These are phyloP conservation scores for Phyllosticta citriasiana DNA, from an alignment of 2,329 filamentous ascomycete genomes.

Conservation along the genomic window DNA sequence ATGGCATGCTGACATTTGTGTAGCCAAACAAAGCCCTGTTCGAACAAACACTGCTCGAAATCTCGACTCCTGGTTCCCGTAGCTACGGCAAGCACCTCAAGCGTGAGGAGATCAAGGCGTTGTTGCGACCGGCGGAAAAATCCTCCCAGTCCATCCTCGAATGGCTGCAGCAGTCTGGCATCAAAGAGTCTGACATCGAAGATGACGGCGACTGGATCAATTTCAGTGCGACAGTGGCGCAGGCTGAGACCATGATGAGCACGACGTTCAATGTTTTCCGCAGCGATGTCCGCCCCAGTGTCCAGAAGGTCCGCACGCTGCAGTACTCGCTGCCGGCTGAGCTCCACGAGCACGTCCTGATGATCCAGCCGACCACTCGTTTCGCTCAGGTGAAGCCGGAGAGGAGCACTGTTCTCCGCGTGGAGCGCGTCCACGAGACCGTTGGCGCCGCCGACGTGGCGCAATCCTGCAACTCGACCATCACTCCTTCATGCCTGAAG, in stretches of 20 bases:
- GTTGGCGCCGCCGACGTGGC: neutral
- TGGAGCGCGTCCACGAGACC: conserved; percentile 13
- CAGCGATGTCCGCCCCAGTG: conserved; percentile 32
- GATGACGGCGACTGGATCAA: conserved; percentile 52
- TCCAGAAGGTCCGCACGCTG: conserved; percentile 43
- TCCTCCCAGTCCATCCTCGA: conserved; percentile 40
- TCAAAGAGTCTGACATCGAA: conserved; percentile 37
- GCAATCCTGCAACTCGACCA: conserved; percentile 30
- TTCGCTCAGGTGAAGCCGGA: conserved; percentile 45
- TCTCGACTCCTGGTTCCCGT: conserved; percentile 50
- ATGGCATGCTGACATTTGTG: neutral
- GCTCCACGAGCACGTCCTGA: conserved; percentile 45
- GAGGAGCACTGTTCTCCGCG: conserved; percentile 24
- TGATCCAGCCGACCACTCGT: conserved; percentile 56
- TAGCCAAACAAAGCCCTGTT: conserved; percentile 42
- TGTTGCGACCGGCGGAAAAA: conserved; percentile 42
- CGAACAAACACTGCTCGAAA: conserved; percentile 49
- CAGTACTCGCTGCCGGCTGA: conserved; percentile 52
- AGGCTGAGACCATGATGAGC: conserved; percentile 47
- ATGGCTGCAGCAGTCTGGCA: conserved; percentile 46
- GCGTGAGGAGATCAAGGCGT: conserved; percentile 46
- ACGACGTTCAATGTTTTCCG: conserved; percentile 50
- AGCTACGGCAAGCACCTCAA: conserved; percentile 54
- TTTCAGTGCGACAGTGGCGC: conserved; percentile 42
- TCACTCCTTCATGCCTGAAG: conserved; percentile 39